These are phyloP conservation scores for Citrus unshiu DNA, from an alignment of 345 rosid genomes.

Conservation along the genomic window DNA sequence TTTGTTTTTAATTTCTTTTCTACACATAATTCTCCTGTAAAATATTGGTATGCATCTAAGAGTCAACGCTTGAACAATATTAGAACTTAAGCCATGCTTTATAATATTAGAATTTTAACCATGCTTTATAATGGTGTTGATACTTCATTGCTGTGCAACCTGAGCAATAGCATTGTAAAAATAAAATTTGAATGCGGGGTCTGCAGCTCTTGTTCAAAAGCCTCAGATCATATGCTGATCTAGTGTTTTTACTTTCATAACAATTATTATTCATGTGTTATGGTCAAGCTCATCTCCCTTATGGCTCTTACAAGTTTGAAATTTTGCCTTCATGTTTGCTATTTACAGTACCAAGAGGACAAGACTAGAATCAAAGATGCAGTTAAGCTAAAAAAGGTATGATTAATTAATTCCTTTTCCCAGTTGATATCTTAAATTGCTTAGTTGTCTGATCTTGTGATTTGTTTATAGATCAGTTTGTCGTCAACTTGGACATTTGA, in stretches of 20 bases:
- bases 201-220: not conserved
- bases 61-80: not conserved
- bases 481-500: conserved; percentile 63
- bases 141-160: not conserved
- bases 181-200: not conserved
- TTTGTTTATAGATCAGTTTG: conserved; percentile 47
- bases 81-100: conserved; percentile 1
- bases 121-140: not conserved
- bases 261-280: not conserved
- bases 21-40: not conserved
- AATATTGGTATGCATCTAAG: not conserved
- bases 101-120: too few relatives aligned
- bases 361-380: conserved; percentile 70
- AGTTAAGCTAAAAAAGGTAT: conserved; percentile 73
- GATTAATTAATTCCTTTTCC: conserved; percentile 4
- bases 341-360: conserved; percentile 79
- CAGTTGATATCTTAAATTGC: not conserved
- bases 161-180: not conserved
- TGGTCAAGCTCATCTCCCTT: not conserved
- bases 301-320: not conserved
- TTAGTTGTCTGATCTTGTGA: conserved; percentile 1
- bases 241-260: not conserved
- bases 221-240: not conserved
- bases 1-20: not conserved
- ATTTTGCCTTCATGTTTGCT: conserved; percentile 7